phyloP scores from a whole-genome alignment of 495 filamentous ascomycete species.

The Pyrenopolyporus hunteri region DNA sequence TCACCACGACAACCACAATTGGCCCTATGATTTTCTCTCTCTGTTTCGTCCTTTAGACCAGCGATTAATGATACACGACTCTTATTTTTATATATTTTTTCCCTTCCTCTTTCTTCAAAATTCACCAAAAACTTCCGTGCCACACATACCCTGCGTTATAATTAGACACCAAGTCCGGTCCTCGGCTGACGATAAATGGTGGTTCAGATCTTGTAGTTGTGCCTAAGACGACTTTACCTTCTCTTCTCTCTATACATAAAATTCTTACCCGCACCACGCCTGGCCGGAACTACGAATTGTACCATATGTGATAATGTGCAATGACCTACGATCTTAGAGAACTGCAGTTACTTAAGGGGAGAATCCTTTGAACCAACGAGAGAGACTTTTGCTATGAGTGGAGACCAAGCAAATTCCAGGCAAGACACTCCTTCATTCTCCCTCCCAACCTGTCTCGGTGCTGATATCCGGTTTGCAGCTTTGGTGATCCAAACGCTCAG shows the following conservation, averaged over 20 bases:
- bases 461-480: slow-evolving; percentile 58
- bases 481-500: slow-evolving; percentile 78
- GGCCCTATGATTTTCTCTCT: slow-evolving; percentile 19
- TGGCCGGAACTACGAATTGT: slow-evolving; percentile 10
- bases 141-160: not conserved
- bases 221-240: slow-evolving; percentile 21
- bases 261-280: too few relatives aligned
- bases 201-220: slow-evolving; percentile 12
- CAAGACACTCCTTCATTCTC: slow-evolving; percentile 53
- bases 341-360: slow-evolving; percentile 17
- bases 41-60: slow-evolving; percentile 16
- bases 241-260: not conserved
- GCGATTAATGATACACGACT: slow-evolving; percentile 26
- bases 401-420: slow-evolving; percentile 75
- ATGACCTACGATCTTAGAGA: slow-evolving; percentile 31
- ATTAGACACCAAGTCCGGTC: slow-evolving; percentile 2
- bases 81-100: not conserved
- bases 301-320: slow-evolving; percentile 37
- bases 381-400: slow-evolving; percentile 69
- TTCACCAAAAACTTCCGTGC: not conserved
- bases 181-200: slow-evolving; percentile 11
- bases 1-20: slow-evolving; percentile 34
- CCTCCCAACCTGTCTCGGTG: slow-evolving; percentile 32
- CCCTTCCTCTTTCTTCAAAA: too few relatives aligned
- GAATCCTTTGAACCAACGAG: slow-evolving; percentile 6